phyloP scores from a whole-genome alignment of 2,329 filamentous ascomycete genomes.

The Pezicula radicicola region DNA sequence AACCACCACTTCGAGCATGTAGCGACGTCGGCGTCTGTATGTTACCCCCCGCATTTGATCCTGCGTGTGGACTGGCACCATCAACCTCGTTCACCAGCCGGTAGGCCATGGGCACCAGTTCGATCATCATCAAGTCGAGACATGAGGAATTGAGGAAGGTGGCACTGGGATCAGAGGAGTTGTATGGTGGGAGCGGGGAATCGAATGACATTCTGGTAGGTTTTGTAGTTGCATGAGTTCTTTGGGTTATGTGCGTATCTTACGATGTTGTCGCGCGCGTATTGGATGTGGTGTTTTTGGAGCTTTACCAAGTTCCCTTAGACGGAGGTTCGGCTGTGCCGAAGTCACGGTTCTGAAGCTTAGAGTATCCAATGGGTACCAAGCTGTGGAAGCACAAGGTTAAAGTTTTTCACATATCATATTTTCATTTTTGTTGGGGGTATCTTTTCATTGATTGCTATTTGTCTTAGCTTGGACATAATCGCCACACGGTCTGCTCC shows the following conservation, averaged over 20 bases:
- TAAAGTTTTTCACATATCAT: no score
- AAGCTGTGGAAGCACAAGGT: no score
- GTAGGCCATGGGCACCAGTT: conserved; percentile 92
- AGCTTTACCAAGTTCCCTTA: neutral
- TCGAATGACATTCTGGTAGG: conserved; percentile 66
- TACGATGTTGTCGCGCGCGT: neutral
- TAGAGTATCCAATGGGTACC: no score
- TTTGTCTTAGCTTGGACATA: no score
- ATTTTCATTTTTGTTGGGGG: no score
- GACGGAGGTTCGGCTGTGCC: no score
- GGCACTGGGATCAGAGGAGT: conserved; percentile 69
- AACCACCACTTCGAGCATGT: conserved; percentile 12
- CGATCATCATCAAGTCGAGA: conserved; percentile 92
- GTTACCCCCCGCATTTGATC: neutral
- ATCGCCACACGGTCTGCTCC: no score
- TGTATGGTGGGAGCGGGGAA: conserved; percentile 63
- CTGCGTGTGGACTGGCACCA: neutral
- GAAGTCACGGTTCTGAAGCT: no score
- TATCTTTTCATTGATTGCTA: no score
- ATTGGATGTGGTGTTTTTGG: neutral
- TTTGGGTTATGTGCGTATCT: neutral
- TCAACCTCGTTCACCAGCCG: conserved; percentile 68
- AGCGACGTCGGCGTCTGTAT: conserved; percentile 3
- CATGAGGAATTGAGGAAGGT: conserved; percentile 79
- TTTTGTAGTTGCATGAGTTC: neutral